Evolutionary conservation across 495 filamentous ascomycete genomes (phyloP), one percentile per base, ranked within the genome.

Genomic region (Aspergillus asperescens): DNA sequence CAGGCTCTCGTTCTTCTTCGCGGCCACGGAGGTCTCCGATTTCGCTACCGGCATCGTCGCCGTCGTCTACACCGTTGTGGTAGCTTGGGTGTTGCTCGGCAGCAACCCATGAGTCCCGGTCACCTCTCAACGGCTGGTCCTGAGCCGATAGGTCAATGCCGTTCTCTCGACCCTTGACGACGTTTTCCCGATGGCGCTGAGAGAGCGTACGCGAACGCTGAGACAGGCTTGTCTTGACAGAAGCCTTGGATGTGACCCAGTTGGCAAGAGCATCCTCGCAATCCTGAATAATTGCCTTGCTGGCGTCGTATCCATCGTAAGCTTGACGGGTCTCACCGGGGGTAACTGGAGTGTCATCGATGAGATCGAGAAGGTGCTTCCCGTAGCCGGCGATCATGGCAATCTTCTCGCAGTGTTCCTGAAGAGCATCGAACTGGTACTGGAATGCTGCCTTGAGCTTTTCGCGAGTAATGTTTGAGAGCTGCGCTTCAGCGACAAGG

Each of bases 241-340:
- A 79, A 1, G 93, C 91, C 70, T 91, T 93, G 63, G 88, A 83
- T 51, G 81, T 74, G 8, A 97, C 89, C 93, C 93, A 98, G 76
- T 96, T 96, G 57, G 89, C 96, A 43, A 98, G 84, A 5, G 94
- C 80, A 61, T 97, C 90, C 68, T 98, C 93, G 69, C 93, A 98
- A 69, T 98, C 93, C 75, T 97, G 94, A 69, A 98, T 97, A 74
- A 98, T 97, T 70, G 82, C 90, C 75, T 97, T 97, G 81, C 88
- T 93, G 55, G 91, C 91, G 60, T 98, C 93, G 68, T 98, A 98
- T 54, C 93, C 94, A 63, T 98, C 93, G 68, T 98, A 98, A 0
- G 94, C 90, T 38, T 89, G 80, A 55, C 93, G 89, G 9, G 93
- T 97, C 78, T 98, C 93, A 55, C 93, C 93, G 5, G 93, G 93